Percentiles rank a stretch among this genome's conserved stretches.
Conservation (phyloP, 1,284 basidiomycete genomes). For the Porodaedalea pini region DNA sequence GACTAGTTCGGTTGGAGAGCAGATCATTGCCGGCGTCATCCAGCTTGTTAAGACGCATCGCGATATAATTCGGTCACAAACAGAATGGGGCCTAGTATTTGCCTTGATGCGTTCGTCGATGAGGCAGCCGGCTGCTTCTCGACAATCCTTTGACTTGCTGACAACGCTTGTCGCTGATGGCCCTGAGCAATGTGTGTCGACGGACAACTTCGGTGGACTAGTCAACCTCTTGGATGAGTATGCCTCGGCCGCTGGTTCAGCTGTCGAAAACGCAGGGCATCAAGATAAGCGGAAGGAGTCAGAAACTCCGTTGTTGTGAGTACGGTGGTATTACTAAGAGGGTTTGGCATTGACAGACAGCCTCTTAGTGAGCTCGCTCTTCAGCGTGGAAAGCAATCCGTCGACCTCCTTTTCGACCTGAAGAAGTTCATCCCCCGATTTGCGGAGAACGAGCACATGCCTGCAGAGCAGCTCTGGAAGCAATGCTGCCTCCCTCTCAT, state of each 20-base stretch:
- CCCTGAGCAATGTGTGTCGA: conserved; percentile 54
- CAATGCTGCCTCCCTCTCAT: conserved; percentile 80
- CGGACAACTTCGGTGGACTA: conserved; percentile 81
- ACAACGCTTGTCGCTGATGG: conserved; percentile 58
- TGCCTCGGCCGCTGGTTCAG: conserved; percentile 65
- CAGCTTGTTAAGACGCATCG: conserved; percentile 74
- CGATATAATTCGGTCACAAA: conserved; percentile 80
- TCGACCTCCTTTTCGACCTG: conserved; percentile 77
- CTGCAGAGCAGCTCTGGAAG: conserved; percentile 66
- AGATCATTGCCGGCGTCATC: conserved; percentile 82
- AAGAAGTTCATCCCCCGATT: conserved; percentile 61
- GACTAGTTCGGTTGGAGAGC: conserved; percentile 85
- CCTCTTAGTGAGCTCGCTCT: conserved; percentile 65
- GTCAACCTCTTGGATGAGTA: conserved; percentile 86
- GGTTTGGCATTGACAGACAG: neutral
- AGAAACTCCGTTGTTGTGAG: conserved; percentile 32
- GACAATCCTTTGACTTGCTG: conserved; percentile 78
- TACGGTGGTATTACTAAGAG: neutral
- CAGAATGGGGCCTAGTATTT: conserved; percentile 94
- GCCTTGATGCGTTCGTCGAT: conserved; percentile 86
- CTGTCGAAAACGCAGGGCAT: conserved; percentile 55
- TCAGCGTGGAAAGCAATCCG: conserved; percentile 76
- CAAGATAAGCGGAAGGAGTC: conserved; percentile 48
- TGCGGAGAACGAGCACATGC: conserved; percentile 44
- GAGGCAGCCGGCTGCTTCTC: conserved; percentile 84